Percentiles rank a stretch among this genome's conserved stretches.
Evolutionary conservation across 2,329 filamentous ascomycete genomes (phyloP).

Genomic region (Delphinella strobiligena): DNA sequence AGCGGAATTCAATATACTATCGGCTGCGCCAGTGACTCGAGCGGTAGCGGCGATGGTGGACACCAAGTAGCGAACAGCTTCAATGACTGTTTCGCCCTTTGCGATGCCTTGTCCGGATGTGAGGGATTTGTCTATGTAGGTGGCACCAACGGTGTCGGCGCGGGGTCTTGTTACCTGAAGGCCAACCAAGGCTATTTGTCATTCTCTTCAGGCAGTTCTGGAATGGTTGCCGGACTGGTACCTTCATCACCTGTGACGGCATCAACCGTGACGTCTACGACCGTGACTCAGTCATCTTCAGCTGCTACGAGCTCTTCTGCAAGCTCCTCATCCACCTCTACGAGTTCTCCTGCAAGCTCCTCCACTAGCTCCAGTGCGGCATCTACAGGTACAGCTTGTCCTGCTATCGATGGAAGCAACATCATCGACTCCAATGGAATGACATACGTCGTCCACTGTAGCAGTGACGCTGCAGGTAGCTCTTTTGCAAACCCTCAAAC

Average conservation of each 20-base stretch:
- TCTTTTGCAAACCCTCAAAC: not conserved
- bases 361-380: too few species aligned
- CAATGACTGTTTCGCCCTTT: constrained; percentile 14
- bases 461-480: not conserved
- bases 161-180: constrained; percentile 10
- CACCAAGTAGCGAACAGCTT: not conserved
- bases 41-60: not conserved
- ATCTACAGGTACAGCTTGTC: too few species aligned
- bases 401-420: too few species aligned
- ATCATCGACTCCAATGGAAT: too few species aligned
- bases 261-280: too few species aligned
- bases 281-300: too few species aligned
- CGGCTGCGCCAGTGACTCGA: constrained; percentile 3
- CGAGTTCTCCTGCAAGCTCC: not conserved
- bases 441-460: not conserved
- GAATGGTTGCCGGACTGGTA: not conserved
- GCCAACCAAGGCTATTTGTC: not conserved
- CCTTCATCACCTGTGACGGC: too few species aligned
- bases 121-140: constrained; percentile 13
- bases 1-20: constrained; percentile 1
- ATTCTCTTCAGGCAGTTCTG: not conserved
- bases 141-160: constrained; percentile 10
- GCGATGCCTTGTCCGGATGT: constrained; percentile 12
- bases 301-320: not conserved
- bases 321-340: not conserved